Base-by-base conservation (phyloP, 306 rosid genomes). In the Luffa aegyptiaca region DNA sequence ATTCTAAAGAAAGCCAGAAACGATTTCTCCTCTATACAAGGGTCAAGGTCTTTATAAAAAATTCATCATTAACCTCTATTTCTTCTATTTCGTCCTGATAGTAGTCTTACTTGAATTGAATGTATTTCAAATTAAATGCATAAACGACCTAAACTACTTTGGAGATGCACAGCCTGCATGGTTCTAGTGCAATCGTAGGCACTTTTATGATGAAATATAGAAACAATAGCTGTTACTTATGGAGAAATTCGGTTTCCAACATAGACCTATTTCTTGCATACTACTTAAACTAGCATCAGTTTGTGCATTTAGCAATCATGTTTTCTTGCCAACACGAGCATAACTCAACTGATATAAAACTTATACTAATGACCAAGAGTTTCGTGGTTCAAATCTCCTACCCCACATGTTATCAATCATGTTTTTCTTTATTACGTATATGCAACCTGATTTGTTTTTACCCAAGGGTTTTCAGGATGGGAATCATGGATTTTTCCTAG, bases 401-500 rank as follows among this genome's bases (percentile, higher is more conserved):
- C 31, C 31, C 31, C 31, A 26, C 31, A 26, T 26, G 31, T 26
- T 26, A 16, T 45, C 26, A 48, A 36, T 49, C 73, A 46, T n/a
- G 45, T 51, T 63, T 36, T 44, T 52, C 37, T 10, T 51, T 52
- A 53, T 69, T n/a, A 69, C 53, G 5, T 44, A 56, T 49, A 16
- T 56, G 46, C 55, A 65, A 57, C 11, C 52, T 76, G 39, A 80
- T 77, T 49, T 45, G 86, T 83, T 73, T 53, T 79, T 26, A 39
- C 81, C 64, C 79, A 64, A 84, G 82, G 87, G 76, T 68, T 87
- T 81, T 76, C 89, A 89, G 92, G 90, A 82, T 79, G 92, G 80
- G 80, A 83, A 77, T 70, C 68, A n/a, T 76, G 81, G 74, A 59
- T 63, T 85, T 39, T 75, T 83, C 71, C 83, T 83, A 5, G 87